Percentiles rank a stretch among this genome's conserved stretches.
Evolutionary conservation across 352 stramenopile species (phyloP).

Genomic region (Hyaloperonospora brassicae): DNA sequence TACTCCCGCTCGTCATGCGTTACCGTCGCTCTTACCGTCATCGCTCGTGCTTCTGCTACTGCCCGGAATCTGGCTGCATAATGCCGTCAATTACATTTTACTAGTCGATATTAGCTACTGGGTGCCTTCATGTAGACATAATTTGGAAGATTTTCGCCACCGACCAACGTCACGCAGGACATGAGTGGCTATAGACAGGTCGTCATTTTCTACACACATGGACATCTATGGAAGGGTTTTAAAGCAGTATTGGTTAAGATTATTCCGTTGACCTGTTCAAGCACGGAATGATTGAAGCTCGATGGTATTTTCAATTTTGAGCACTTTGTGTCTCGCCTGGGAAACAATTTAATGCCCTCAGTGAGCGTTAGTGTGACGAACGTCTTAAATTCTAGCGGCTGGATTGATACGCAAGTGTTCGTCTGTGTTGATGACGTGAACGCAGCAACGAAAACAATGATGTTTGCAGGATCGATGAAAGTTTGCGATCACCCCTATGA

Average conservation of each 20-base stretch:
- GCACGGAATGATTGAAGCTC: too few relatives aligned
- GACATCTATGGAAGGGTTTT: not conserved
- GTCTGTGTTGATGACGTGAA: not conserved
- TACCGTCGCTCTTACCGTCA: conserved; percentile 12
- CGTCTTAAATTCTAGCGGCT: conserved; percentile 15
- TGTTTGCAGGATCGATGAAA: conserved; percentile 62
- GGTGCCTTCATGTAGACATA: too few relatives aligned
- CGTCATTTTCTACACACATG: too few relatives aligned
- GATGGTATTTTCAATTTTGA: conserved; percentile 18
- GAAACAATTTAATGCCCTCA: conserved; percentile 30
- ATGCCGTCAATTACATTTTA: too few relatives aligned
- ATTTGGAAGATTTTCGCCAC: too few relatives aligned
- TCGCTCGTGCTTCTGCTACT: too few relatives aligned
- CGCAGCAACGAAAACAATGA: conserved; percentile 38
- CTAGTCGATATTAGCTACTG: too few relatives aligned
- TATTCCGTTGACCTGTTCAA: too few relatives aligned
- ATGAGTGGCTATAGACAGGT: too few relatives aligned
- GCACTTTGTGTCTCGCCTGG: conserved; percentile 53
- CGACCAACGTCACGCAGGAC: too few relatives aligned
- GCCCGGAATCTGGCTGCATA: too few relatives aligned
- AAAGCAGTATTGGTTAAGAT: too few relatives aligned
- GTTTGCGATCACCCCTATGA: conserved; percentile 72
- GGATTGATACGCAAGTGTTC: not conserved
- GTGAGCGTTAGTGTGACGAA: conserved; percentile 25
- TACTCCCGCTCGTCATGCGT: not conserved